Evolutionary conservation across 2,329 filamentous ascomycete genomes (phyloP).

Genomic region (Microcera coccophila): DNA sequence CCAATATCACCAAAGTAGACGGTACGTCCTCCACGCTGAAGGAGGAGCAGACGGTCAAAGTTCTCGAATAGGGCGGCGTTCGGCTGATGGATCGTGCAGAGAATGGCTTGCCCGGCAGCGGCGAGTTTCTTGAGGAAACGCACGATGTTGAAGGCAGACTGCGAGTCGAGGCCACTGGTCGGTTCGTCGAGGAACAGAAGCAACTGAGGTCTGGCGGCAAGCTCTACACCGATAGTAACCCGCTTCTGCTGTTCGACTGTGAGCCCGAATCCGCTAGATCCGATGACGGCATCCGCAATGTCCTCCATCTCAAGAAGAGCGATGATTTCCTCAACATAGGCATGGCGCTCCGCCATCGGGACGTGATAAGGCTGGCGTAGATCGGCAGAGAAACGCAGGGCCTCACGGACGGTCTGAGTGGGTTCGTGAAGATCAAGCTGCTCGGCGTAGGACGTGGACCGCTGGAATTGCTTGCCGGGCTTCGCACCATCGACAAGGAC

Average conservation of each 20-base stretch:
- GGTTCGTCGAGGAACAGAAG: conserved; percentile 77
- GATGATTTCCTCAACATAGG: conserved; percentile 60
- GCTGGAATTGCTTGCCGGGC: conserved; percentile 58
- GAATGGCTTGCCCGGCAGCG: conserved; percentile 77
- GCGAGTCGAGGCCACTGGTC: conserved; percentile 61
- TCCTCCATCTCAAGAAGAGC: conserved; percentile 55
- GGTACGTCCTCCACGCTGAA: conserved; percentile 73
- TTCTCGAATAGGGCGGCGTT: conserved; percentile 83
- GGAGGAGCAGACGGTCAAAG: conserved; percentile 76
- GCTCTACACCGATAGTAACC: conserved; percentile 87
- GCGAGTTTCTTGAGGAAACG: conserved; percentile 74
- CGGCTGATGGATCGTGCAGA: conserved; percentile 89
- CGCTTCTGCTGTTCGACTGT: conserved; percentile 66
- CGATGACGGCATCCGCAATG: conserved; percentile 57
- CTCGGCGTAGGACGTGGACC: conserved; percentile 59
- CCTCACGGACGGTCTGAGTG: conserved; percentile 60
- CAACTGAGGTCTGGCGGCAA: conserved; percentile 76
- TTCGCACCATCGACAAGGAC: conserved; percentile 55
- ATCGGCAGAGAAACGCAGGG: conserved; percentile 59
- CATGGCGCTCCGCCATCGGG: conserved; percentile 51
- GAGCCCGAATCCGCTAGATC: conserved; percentile 62
- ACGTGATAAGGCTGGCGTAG: conserved; percentile 55
- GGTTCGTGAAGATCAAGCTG: conserved; percentile 61
- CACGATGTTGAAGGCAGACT: conserved; percentile 72
- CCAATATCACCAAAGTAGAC: conserved; percentile 88